Evolutionary conservation across 805 yeast species (phyloP).

Genomic region (Myxozyma melibiosi): DNA sequence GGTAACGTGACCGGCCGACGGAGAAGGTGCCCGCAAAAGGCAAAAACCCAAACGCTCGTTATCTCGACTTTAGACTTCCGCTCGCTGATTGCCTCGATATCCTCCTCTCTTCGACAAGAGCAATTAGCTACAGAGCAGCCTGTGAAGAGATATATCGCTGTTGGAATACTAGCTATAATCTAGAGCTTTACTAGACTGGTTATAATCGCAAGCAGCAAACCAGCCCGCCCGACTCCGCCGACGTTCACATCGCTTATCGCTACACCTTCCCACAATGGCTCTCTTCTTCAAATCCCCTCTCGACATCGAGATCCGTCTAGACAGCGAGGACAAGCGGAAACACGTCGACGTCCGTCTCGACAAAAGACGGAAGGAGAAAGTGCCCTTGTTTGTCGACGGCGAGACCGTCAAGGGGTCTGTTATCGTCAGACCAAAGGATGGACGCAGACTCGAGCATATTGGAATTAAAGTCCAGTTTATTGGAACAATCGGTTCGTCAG

Average conservation of each 20-base stretch:
- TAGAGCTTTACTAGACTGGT: too few relatives aligned
- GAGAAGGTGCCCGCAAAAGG: too few relatives aligned
- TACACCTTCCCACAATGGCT: constrained; percentile 16
- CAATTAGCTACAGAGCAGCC: too few relatives aligned
- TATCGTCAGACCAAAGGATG: constrained; percentile 84
- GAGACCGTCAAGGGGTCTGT: constrained; percentile 87
- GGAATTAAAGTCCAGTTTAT: constrained; percentile 88
- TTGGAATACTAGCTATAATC: too few relatives aligned
- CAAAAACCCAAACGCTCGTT: too few relatives aligned
- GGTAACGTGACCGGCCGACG: too few relatives aligned
- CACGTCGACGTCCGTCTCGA: constrained; percentile 63
- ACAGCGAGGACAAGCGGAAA: constrained; percentile 66
- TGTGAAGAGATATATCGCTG: too few relatives aligned
- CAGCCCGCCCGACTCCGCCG: neutral
- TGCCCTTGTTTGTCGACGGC: constrained; percentile 87
- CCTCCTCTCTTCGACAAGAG: too few relatives aligned
- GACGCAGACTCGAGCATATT: constrained; percentile 78
- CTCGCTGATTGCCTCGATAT: too few relatives aligned
- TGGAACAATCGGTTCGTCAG: constrained; percentile 75
- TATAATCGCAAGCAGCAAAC: too few relatives aligned
- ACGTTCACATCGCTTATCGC: neutral
- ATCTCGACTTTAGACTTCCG: too few relatives aligned
- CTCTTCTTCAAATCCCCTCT: constrained; percentile 67
- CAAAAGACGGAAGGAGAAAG: constrained; percentile 58
- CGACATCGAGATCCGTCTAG: constrained; percentile 87